Base-by-base conservation (phyloP, 129 eudicot species). In the Calendula officinalis region DNA sequence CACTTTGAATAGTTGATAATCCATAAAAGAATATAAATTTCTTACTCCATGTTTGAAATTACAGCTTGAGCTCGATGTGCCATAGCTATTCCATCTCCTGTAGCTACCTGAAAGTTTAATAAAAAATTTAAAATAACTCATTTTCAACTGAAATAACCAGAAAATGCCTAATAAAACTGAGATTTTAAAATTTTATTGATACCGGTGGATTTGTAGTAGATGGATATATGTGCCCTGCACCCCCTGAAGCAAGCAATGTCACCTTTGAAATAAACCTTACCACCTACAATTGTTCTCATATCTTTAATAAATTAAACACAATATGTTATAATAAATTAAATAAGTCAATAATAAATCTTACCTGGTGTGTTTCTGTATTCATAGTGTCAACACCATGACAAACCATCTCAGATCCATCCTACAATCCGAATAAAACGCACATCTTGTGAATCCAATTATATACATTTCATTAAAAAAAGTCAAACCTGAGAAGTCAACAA, bases 41-140 rank as follows among this genome's bases (percentile, higher is more conserved):
- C 95, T 77, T 82, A 94, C 99, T 94, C 99, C 99, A 94, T 94
- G 61, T 94, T 94, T 37, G 96, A 89, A 52, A 94, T 83, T 17
- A 94, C 88, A 65, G 99, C 97, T 75, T 88, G 92, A 53, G 99
- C 99, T 67, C 99, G 87, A 74, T 88, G 99, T 5, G 97, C 96
- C 97, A 94, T 94, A 40, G 99, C 99, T 9, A 94, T 84, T 51
- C 99, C 99, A 82, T 94, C 99, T 47, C 99, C 99, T 14, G 99
- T 94, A 60, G 99, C 99, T 12, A 94, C 99, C 97, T 94, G 44
- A 51, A 45, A 47, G 35, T 36, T 59, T 27, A 61, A 15, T 13
- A 52, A 32, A 17, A 4, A 8, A n/a, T 37, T 16, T 3, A 14
- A 40, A 7, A 66, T 0, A 7, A 35, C 4, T 36, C 49, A 38